phyloP scores from a whole-genome alignment of 2,329 filamentous ascomycete genomes.

The Orbilia brochopaga region DNA sequence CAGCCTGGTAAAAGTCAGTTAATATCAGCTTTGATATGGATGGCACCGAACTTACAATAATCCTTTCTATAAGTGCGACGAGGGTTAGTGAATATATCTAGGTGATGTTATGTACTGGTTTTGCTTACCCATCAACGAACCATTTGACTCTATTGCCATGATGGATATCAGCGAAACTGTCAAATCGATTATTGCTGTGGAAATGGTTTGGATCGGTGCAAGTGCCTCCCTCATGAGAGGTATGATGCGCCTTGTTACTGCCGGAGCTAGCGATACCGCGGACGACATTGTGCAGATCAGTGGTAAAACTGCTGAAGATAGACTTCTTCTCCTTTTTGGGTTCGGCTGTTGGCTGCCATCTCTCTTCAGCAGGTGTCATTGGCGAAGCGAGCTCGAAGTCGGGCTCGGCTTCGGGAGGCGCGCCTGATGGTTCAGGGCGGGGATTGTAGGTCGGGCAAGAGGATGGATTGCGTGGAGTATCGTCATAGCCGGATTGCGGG shows the following conservation, averaged over 20 bases:
- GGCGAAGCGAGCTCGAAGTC: conserved; percentile 24
- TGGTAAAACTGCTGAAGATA: conserved; percentile 36
- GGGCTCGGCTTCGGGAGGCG: conserved; percentile 40
- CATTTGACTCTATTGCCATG: conserved; percentile 78
- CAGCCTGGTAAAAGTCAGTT: conserved; percentile 62
- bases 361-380: conserved; percentile 8
- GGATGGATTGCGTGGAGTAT: conserved; percentile 43
- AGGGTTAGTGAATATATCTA: not conserved
- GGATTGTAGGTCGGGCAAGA: conserved; percentile 29
- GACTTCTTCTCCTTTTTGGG: conserved; percentile 34
- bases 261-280: conserved; percentile 27
- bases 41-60: conserved; percentile 28
- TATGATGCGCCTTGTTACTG: conserved; percentile 55
- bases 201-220: conserved; percentile 42
- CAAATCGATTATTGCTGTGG: conserved; percentile 62
- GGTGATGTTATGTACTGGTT: conserved; percentile 62
- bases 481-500: conserved; percentile 3
- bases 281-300: conserved; percentile 29
- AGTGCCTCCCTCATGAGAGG: conserved; percentile 58
- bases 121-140: conserved; percentile 78
- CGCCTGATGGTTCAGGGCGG: conserved; percentile 34
- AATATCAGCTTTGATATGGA: not conserved
- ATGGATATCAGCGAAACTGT: conserved; percentile 75
- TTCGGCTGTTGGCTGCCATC: conserved; percentile 41
- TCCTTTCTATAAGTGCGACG: conserved; percentile 31